A percentile compares a stretch with the other conserved stretches of the same genome.
Evolutionary conservation across 2,329 filamentous ascomycete genomes (phyloP).

Genomic region (Chaetoscypha palmicola): DNA sequence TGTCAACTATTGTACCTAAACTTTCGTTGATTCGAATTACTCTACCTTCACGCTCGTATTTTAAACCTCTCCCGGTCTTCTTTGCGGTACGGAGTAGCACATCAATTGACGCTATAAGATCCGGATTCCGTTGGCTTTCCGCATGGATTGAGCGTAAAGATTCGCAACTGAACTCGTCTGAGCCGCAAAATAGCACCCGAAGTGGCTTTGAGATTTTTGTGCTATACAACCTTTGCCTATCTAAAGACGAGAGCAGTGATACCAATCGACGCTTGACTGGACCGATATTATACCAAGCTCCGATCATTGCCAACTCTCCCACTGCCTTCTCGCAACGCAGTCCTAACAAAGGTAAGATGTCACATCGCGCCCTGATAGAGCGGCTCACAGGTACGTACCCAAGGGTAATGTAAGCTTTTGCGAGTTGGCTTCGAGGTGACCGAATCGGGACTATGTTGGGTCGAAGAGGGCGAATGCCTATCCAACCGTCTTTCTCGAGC

Average conservation of each 20-base stretch:
- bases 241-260: background rate
- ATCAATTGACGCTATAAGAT: conserved; percentile 67
- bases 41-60: conserved; percentile 35
- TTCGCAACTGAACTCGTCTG: conserved; percentile 79
- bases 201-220: conserved; percentile 46
- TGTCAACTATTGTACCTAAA: too few relatives aligned
- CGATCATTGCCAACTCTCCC: background rate
- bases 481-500: too few relatives aligned
- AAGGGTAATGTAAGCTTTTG: background rate
- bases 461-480: too few relatives aligned
- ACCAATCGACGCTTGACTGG: background rate
- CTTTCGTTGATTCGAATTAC: conserved; percentile 6
- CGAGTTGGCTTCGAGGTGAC: too few relatives aligned
- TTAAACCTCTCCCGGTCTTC: conserved; percentile 66
- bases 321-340: too few relatives aligned
- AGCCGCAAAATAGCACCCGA: conserved; percentile 87
- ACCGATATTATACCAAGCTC: background rate
- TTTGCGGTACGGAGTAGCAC: conserved; percentile 80
- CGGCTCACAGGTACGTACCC: background rate
- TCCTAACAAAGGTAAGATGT: background rate
- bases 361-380: too few relatives aligned
- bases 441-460: too few relatives aligned
- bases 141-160: conserved; percentile 63
- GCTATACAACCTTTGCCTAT: background rate
- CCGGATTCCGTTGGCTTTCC: conserved; percentile 46